phyloP scores from a whole-genome alignment of 116 monocot species.

The Iris pallida region DNA sequence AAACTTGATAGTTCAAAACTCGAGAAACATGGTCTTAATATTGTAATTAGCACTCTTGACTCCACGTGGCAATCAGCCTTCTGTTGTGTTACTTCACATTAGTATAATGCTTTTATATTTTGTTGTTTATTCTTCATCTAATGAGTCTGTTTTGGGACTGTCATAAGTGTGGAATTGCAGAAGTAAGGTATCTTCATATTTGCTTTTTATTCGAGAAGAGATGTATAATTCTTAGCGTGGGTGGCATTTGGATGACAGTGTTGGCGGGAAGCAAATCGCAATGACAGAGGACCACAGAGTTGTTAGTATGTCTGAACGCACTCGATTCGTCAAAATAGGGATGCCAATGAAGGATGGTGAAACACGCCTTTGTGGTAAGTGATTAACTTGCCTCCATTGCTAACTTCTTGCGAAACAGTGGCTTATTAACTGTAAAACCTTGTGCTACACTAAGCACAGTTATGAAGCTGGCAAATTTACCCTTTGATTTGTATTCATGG shows the following conservation, averaged over 20 bases:
- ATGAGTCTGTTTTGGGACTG: not conserved
- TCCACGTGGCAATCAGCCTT: too few relatives aligned
- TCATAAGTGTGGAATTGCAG: not conserved
- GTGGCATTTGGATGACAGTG: conserved; percentile 30
- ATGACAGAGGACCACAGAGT: conserved; percentile 94
- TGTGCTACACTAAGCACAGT: not conserved
- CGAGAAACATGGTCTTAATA: too few relatives aligned
- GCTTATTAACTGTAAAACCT: not conserved
- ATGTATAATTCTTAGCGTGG: not conserved
- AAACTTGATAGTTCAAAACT: too few relatives aligned
- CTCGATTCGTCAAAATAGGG: conserved; percentile 66
- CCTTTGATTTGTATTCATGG: not conserved
- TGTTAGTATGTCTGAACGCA: conserved; percentile 44
- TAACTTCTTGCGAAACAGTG: not conserved
- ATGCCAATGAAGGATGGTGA: conserved; percentile 77
- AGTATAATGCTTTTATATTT: too few relatives aligned
- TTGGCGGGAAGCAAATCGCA: conserved; percentile 38
- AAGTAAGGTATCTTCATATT: not conserved
- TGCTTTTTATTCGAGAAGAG: not conserved
- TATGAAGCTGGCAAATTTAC: not conserved
- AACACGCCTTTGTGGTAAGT: conserved; percentile 65
- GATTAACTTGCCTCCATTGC: not conserved
- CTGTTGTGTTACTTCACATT: too few relatives aligned
- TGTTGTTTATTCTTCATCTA: not conserved
- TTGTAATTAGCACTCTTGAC: too few relatives aligned